Percentiles rank a stretch among this genome's conserved stretches.
Evolutionary conservation across 73 alveolate genomes (phyloP).

Genomic region (Paramecium caudatum): DNA sequence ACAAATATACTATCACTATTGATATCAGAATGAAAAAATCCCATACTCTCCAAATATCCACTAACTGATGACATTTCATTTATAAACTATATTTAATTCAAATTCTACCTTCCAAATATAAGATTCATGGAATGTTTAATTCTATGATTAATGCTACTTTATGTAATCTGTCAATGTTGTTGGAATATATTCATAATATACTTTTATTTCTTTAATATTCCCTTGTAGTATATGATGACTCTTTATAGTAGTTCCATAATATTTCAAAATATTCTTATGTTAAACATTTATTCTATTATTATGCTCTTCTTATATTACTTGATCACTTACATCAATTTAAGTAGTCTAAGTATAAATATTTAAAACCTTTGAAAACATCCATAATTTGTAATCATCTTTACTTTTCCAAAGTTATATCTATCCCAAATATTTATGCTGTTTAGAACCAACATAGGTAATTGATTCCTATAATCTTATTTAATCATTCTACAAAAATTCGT

Average conservation of each 20-base stretch:
- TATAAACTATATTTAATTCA: background rate
- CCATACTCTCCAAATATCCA: background rate
- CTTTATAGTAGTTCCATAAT: slow-evolving; percentile 39
- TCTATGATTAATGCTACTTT: background rate
- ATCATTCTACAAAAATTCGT: background rate
- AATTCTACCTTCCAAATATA: slow-evolving; percentile 9
- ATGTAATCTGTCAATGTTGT: background rate
- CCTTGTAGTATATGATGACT: slow-evolving; percentile 25
- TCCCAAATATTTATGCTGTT: slow-evolving; percentile 9
- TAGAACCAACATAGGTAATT: background rate
- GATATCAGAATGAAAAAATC: background rate
- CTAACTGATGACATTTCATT: background rate
- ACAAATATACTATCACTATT: background rate
- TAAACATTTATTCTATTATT: background rate
- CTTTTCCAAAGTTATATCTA: slow-evolving; percentile 5
- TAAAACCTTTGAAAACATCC: background rate
- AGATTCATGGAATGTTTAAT: background rate
- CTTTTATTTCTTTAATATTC: background rate
- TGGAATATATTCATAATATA: slow-evolving; percentile 20
- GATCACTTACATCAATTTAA: background rate
- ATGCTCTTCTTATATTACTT: background rate
- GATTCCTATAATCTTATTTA: background rate
- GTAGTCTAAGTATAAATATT: background rate
- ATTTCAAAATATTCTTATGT: background rate
- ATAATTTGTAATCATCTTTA: background rate